These are phyloP conservation scores for Zoysia pacifica DNA, from an alignment of 176 grass and related monocot genomes.

Conservation along the genomic window DNA sequence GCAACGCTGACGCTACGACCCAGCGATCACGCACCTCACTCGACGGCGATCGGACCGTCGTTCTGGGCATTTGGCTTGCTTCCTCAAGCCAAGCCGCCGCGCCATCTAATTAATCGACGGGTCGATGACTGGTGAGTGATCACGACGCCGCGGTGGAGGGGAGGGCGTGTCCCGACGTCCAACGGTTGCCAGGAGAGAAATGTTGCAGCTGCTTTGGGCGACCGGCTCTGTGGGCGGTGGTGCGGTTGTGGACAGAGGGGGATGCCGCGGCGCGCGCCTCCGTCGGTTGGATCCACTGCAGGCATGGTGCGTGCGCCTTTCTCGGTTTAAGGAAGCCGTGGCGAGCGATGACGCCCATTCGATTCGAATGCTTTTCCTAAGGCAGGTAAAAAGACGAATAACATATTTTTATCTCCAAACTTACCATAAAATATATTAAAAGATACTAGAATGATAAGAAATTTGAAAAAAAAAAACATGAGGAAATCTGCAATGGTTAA, in stretches of 20 bases:
- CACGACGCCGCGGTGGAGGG: neutral
- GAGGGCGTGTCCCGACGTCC: neutral
- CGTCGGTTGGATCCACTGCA: no score
- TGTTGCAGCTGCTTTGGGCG: conserved; percentile 11
- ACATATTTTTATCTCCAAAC: no score
- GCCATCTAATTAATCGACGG: neutral
- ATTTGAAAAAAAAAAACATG: no score
- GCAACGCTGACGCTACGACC: conserved; percentile 11
- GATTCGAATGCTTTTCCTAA: no score
- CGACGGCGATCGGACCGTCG: no score
- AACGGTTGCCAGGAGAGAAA: conserved; percentile 21
- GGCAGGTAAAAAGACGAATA: no score
- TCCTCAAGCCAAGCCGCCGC: neutral
- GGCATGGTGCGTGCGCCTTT: neutral
- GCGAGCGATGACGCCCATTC: neutral
- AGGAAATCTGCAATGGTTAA: no score
- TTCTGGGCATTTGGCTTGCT: neutral
- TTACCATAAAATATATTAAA: no score
- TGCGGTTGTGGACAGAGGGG: neutral
- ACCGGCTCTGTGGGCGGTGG: no score
- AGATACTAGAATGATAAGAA: no score
- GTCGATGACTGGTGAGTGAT: neutral
- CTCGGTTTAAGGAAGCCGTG: conserved; percentile 10
- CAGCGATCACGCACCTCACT: neutral
- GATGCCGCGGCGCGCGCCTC: neutral